Conservation (phyloP, 2,329 filamentous ascomycete genomes). For the Cytospora chrysosperma region DNA sequence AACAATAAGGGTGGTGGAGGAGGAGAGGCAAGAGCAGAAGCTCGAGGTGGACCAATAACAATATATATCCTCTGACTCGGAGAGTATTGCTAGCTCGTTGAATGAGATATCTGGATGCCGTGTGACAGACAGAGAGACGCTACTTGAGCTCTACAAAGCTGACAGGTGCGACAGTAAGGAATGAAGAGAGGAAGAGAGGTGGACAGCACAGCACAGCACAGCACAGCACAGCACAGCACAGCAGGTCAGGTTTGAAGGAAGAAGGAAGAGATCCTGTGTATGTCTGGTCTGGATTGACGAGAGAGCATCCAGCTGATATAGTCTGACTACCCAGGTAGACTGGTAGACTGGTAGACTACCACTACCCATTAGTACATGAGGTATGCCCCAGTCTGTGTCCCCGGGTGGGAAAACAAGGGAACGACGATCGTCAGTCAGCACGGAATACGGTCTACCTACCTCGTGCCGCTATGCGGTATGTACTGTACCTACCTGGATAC, state of each 20-base stretch:
- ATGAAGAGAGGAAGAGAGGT: neutral
- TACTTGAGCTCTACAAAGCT: neutral
- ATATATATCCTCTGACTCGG: neutral
- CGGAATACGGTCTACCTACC: too few species aligned
- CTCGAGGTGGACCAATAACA: neutral
- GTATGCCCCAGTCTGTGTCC: too few species aligned
- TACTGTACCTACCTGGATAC: too few species aligned
- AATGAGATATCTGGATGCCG: neutral
- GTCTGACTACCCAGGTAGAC: neutral
- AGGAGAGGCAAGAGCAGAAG: neutral
- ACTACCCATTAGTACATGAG: too few species aligned
- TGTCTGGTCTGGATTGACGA: neutral
- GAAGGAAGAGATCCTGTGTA: neutral
- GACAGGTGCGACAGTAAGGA: neutral
- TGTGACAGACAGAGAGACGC: too few species aligned
- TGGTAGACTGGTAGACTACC: too few species aligned
- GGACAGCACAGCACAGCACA: too few species aligned
- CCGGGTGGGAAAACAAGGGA: neutral
- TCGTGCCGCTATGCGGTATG: too few species aligned
- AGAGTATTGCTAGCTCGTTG: neutral
- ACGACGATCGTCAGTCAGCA: neutral
- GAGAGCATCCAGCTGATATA: neutral
- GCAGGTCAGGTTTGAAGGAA: neutral
- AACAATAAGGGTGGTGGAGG: neutral
- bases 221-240: too few species aligned